Evolutionary conservation across 768 basidiomycete species (phyloP).

Genomic region (Holtermanniella nyarrowii): DNA sequence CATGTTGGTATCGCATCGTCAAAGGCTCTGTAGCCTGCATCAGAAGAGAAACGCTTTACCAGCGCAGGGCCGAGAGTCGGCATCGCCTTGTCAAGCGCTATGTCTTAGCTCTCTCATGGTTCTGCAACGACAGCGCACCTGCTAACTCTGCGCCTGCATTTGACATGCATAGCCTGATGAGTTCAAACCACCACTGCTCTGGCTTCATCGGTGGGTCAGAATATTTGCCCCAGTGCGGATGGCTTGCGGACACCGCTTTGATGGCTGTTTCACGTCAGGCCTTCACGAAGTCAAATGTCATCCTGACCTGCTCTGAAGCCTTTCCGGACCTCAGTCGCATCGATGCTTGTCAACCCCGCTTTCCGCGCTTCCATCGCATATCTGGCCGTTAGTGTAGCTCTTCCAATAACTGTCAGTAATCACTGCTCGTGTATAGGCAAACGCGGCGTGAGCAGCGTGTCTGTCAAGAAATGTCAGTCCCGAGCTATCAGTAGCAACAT

Average conservation of each 20-base stretch:
- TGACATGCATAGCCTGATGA: constrained; percentile 26
- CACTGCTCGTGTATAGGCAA: constrained; percentile 36
- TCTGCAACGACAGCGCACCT: constrained; percentile 10
- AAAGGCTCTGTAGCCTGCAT: constrained; percentile 30
- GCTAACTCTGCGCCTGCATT: constrained; percentile 18
- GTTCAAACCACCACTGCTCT: constrained; percentile 34
- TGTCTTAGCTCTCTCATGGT: no score
- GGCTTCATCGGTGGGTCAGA: constrained; percentile 19
- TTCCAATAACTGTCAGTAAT: background rate
- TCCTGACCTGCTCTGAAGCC: constrained; percentile 32
- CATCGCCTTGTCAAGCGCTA: constrained; percentile 18
- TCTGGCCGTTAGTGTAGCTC: constrained; percentile 3
- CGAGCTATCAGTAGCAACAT: background rate
- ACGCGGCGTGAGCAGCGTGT: constrained; percentile 36
- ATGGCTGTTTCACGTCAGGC: constrained; percentile 15
- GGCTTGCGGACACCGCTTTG: constrained; percentile 13
- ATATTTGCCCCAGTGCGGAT: constrained; percentile 32
- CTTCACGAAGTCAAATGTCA: background rate
- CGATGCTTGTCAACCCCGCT: constrained; percentile 17
- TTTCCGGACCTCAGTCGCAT: constrained; percentile 17
- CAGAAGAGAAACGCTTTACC: constrained; percentile 29
- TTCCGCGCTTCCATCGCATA: constrained; percentile 35
- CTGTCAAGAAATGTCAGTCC: constrained; percentile 8
- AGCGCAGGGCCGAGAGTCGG: constrained; percentile 16
- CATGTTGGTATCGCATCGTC: constrained; percentile 26